Evolutionary conservation across 768 basidiomycete genomes (phyloP).

Genomic region (Guyanaporus albipodus): DNA sequence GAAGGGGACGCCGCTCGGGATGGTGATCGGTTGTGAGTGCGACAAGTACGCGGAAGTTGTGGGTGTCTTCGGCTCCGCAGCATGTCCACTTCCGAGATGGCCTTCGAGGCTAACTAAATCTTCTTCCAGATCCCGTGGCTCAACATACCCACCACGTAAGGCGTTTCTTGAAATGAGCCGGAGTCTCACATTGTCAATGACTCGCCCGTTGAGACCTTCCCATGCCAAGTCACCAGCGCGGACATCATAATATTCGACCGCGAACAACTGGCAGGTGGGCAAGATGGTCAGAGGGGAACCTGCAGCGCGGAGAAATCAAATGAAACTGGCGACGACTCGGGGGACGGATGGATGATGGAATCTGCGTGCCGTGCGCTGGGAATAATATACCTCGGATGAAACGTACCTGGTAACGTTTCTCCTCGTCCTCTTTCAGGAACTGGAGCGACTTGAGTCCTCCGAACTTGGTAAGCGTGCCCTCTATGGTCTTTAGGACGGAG

Average conservation of each 20-base stretch:
- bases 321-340: background rate
- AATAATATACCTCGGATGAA: background rate
- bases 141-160: conserved; percentile 18
- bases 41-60: conserved; percentile 33
- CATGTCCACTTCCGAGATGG: conserved; percentile 29
- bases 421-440: conserved; percentile 24
- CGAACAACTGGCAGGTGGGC: conserved; percentile 38
- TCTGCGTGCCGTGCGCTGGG: background rate
- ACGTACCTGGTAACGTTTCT: conserved; percentile 29
- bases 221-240: conserved; percentile 53
- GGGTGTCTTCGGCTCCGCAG: conserved; percentile 38
- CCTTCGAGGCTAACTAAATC: conserved; percentile 24
- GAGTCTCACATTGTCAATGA: conserved; percentile 51
- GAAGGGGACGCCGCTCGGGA: conserved; percentile 22
- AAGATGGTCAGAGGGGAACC: conserved; percentile 15
- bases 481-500: conserved; percentile 29
- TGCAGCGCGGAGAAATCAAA: background rate
- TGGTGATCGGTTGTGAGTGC: conserved; percentile 25
- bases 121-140: conserved; percentile 27
- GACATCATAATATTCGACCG: conserved; percentile 66
- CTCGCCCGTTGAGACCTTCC: conserved; percentile 44
- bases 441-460: conserved; percentile 31
- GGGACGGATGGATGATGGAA: no score
- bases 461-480: conserved; percentile 27
- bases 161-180: conserved; percentile 37